These are phyloP conservation scores for Galium porrigens DNA, from an alignment of 305 asterid genomes.

Conservation along the genomic window DNA sequence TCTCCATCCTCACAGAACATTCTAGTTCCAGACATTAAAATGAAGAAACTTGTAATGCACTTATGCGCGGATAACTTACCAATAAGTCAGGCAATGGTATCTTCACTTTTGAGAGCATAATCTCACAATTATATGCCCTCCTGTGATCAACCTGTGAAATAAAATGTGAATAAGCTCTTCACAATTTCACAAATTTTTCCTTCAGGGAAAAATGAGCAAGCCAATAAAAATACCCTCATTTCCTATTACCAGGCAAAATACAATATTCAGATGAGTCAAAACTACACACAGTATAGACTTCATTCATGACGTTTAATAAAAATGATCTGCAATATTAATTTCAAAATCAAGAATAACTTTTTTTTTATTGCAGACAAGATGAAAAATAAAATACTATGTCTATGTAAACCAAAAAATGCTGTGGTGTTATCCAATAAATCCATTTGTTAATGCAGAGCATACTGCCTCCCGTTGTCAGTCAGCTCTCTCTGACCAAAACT, in stretches of 20 bases:
- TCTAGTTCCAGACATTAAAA: neutral
- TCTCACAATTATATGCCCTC: slow-evolving; percentile 95
- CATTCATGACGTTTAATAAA: neutral
- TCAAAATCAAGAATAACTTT: neutral
- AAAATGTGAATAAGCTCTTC: neutral
- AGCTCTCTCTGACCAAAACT: slow-evolving; percentile 1
- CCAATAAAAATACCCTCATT: neutral
- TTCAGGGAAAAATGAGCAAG: neutral
- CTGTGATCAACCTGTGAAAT: slow-evolving; percentile 71
- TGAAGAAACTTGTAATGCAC: neutral
- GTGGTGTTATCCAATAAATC: too few relatives aligned
- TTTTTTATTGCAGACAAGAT: neutral
- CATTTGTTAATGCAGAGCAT: too few relatives aligned
- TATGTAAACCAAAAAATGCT: neutral
- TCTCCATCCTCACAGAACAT: slow-evolving; percentile 1
- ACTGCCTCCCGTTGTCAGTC: neutral
- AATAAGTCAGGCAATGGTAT: slow-evolving; percentile 67
- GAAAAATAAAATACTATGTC: neutral
- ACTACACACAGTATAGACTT: neutral
- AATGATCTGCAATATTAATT: neutral
- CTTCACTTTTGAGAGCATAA: slow-evolving; percentile 90
- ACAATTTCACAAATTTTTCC: neutral
- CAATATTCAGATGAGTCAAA: neutral
- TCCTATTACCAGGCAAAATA: neutral
- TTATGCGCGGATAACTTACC: slow-evolving; percentile 34